These are phyloP conservation scores for Pilobolus umbonatus DNA, from an alignment of 192 early-diverging fungal genomes.

Conservation along the genomic window DNA sequence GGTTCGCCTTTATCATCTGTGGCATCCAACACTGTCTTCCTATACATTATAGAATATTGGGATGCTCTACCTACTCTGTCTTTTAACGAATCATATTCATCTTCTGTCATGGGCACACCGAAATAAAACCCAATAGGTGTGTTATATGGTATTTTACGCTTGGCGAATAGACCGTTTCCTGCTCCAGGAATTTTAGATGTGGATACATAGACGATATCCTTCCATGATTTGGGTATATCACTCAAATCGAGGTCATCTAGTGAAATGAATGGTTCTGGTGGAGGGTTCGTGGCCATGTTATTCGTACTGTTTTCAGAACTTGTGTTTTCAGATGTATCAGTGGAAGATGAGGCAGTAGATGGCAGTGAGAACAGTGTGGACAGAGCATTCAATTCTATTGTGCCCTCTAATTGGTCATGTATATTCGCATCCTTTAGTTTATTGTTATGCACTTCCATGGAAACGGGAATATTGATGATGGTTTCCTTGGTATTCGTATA, in stretches of 20 bases:
- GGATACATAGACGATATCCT: slow-evolving; percentile 61
- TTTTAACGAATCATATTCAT: slow-evolving; percentile 87
- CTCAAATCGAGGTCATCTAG: slow-evolving; percentile 42
- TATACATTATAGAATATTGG: slow-evolving; percentile 88
- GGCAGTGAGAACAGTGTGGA: too few relatives aligned
- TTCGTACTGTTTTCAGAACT: too few relatives aligned
- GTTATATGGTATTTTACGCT: slow-evolving; percentile 60
- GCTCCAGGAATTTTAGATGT: slow-evolving; percentile 59
- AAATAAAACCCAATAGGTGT: slow-evolving; percentile 90
- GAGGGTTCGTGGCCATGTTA: too few relatives aligned
- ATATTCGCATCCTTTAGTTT: too few relatives aligned
- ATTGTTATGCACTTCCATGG: too few relatives aligned
- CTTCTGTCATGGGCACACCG: slow-evolving; percentile 94
- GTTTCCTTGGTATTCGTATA: too few relatives aligned
- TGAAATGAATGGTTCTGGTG: not conserved
- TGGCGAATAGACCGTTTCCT: slow-evolving; percentile 76
- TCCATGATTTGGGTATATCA: slow-evolving; percentile 49
- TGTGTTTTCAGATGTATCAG: too few relatives aligned
- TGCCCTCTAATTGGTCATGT: too few relatives aligned
- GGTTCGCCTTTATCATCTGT: slow-evolving; percentile 79
- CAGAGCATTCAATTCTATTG: too few relatives aligned
- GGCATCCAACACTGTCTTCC: slow-evolving; percentile 86
- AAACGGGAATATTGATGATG: too few relatives aligned
- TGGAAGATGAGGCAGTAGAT: too few relatives aligned
- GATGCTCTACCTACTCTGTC: slow-evolving; percentile 73